Evolutionary conservation across 2,329 filamentous ascomycete species (phyloP).

Genomic region (Fusarium oligoseptatum): DNA sequence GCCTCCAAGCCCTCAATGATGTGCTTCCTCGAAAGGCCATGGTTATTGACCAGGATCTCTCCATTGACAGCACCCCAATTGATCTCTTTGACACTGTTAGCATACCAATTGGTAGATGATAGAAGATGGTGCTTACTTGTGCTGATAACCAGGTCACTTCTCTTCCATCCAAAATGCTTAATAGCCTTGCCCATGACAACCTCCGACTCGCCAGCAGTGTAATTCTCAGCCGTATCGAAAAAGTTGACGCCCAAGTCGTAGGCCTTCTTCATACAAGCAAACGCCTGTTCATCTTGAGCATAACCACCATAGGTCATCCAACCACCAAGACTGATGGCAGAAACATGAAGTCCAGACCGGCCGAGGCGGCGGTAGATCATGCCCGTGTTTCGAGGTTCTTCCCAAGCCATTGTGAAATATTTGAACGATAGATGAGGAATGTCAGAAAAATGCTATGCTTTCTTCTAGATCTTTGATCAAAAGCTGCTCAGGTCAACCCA

Average conservation of each 20-base stretch:
- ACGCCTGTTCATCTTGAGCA: constrained; percentile 72
- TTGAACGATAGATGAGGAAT: constrained; percentile 13
- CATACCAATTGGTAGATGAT: background rate
- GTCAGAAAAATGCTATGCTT: background rate
- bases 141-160: constrained; percentile 71
- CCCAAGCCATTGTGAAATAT: constrained; percentile 54
- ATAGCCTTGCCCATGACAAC: constrained; percentile 74
- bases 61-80: constrained; percentile 75
- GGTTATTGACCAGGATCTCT: constrained; percentile 73
- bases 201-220: constrained; percentile 73
- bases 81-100: constrained; percentile 57
- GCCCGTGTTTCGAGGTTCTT: constrained; percentile 59
- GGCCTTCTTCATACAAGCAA: constrained; percentile 72
- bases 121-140: constrained; percentile 58
- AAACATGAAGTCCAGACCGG: constrained; percentile 74
- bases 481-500: background rate
- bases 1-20: constrained; percentile 68
- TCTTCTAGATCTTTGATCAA: background rate
- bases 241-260: constrained; percentile 73
- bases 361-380: constrained; percentile 60
- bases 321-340: constrained; percentile 73
- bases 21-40: constrained; percentile 76
- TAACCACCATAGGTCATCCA: constrained; percentile 78
- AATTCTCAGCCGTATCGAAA: constrained; percentile 72
- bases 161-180: constrained; percentile 70